These are phyloP conservation scores for Cyberlindnera mrakii DNA, from an alignment of 805 yeast genomes.

Conservation along the genomic window DNA sequence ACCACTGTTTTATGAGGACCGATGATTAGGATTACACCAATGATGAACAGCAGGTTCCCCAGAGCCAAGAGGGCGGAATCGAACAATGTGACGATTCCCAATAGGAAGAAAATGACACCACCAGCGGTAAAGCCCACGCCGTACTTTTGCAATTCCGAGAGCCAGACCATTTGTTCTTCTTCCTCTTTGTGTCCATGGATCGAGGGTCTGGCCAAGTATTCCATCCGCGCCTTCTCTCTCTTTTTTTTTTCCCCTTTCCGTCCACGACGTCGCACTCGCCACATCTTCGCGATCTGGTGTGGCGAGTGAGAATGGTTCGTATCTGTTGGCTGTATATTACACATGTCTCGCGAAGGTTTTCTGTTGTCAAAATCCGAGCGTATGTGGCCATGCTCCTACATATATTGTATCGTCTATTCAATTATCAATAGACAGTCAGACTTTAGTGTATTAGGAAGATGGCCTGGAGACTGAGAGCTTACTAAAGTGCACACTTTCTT, in stretches of 20 bases:
- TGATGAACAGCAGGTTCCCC: conserved; percentile 52
- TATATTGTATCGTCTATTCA: no score
- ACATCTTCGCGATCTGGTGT: no score
- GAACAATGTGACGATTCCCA: conserved; percentile 82
- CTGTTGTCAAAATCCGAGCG: no score
- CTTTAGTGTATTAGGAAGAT: no score
- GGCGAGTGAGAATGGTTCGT: no score
- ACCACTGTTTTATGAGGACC: conserved; percentile 79
- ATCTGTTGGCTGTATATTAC: no score
- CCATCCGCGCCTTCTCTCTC: background rate
- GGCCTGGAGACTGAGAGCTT: no score
- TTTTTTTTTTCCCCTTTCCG: background rate
- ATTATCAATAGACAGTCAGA: no score
- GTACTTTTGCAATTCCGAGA: conserved; percentile 34
- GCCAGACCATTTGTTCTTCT: conserved; percentile 9
- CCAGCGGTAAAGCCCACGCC: conserved; percentile 92
- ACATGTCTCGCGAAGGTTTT: no score
- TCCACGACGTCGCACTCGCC: background rate
- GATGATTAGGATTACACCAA: conserved; percentile 81
- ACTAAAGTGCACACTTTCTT: no score
- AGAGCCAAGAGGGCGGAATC: conserved; percentile 85
- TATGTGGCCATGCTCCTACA: no score
- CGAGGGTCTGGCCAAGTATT: background rate
- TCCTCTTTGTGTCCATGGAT: background rate
- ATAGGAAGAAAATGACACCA: conserved; percentile 57